These are phyloP conservation scores for Coprinopsis strossmayeri DNA, from an alignment of 768 basidiomycete species.

Conservation along the genomic window DNA sequence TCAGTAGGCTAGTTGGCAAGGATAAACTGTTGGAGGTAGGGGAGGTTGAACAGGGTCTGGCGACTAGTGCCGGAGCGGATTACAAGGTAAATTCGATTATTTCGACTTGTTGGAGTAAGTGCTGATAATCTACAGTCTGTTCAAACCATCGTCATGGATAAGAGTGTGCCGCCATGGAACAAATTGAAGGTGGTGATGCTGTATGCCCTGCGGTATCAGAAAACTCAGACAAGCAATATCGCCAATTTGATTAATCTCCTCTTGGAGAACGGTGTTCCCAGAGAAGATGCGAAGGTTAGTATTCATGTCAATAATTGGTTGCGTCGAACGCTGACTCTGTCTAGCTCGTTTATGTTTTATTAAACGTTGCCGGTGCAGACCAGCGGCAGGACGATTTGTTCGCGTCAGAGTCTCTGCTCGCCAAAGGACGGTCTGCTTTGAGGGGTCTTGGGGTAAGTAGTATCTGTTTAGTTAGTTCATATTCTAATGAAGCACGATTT, in stretches of 20 bases:
- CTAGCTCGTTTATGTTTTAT: conserved; percentile 86
- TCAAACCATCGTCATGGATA: conserved; percentile 67
- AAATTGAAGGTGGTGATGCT: conserved; percentile 89
- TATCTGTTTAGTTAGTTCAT: neutral
- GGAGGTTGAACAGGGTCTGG: conserved; percentile 94
- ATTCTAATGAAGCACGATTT: neutral
- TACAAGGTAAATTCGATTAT: conserved; percentile 50
- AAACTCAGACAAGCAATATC: conserved; percentile 77
- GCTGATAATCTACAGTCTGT: conserved; percentile 50
- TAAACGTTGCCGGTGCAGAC: conserved; percentile 92
- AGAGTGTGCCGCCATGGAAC: conserved; percentile 63
- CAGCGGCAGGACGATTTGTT: conserved; percentile 97
- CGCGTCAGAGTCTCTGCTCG: conserved; percentile 89
- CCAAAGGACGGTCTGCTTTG: conserved; percentile 88
- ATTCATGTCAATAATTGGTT: conserved; percentile 8
- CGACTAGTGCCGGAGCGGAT: conserved; percentile 87
- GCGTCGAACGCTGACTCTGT: conserved; percentile 9
- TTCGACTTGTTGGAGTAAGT: neutral
- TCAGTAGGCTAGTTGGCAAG: conserved; percentile 82
- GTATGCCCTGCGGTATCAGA: conserved; percentile 93
- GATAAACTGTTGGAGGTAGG: conserved; percentile 86
- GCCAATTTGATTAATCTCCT: conserved; percentile 69
- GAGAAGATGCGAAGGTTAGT: conserved; percentile 68
- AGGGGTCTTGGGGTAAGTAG: conserved; percentile 83
- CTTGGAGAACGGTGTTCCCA: conserved; percentile 66